phyloP scores from a whole-genome alignment of 495 filamentous ascomycete genomes.

The Niebla homalea region DNA sequence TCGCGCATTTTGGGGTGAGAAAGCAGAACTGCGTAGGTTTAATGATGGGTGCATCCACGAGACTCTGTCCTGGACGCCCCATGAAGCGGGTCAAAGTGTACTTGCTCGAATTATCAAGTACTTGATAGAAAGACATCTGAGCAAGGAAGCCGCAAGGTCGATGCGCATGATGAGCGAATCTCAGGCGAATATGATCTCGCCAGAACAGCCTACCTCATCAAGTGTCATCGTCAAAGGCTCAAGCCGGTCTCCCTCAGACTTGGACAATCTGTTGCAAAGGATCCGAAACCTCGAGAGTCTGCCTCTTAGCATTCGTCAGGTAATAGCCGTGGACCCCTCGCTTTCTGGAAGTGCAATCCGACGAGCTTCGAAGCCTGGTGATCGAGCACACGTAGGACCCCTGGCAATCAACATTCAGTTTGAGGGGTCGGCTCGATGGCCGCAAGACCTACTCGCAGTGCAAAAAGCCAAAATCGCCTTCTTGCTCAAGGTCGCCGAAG shows the following conservation, averaged over 20 bases:
- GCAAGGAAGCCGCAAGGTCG: conserved; percentile 32
- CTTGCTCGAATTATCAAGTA: conserved; percentile 69
- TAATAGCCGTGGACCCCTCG: conserved; percentile 55
- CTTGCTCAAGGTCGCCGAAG: conserved; percentile 63
- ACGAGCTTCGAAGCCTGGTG: conserved; percentile 13
- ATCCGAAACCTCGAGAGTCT: conserved; percentile 63
- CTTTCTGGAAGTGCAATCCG: conserved; percentile 16
- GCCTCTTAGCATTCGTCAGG: conserved; percentile 65
- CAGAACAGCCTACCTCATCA: conserved; percentile 36
- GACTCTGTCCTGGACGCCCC: conserved; percentile 66
- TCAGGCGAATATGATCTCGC: conserved; percentile 44
- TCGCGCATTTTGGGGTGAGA: conserved; percentile 39
- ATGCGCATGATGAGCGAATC: conserved; percentile 30
- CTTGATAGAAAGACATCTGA: conserved; percentile 53
- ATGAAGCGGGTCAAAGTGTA: conserved; percentile 46
- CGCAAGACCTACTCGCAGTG: conserved; percentile 76
- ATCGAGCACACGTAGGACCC: conserved; percentile 28
- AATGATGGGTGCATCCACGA: conserved; percentile 43
- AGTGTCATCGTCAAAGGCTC: conserved; percentile 24
- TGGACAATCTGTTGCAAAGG: conserved; percentile 55
- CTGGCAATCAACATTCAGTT: conserved; percentile 73
- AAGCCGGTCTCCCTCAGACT: conserved; percentile 38
- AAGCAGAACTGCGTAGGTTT: conserved; percentile 41
- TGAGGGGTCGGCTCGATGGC: conserved; percentile 88
- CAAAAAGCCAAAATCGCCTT: conserved; percentile 91